Evolutionary conservation across 2,329 filamentous ascomycete genomes (phyloP).

Genomic region (Aspergillus brasiliensis): DNA sequence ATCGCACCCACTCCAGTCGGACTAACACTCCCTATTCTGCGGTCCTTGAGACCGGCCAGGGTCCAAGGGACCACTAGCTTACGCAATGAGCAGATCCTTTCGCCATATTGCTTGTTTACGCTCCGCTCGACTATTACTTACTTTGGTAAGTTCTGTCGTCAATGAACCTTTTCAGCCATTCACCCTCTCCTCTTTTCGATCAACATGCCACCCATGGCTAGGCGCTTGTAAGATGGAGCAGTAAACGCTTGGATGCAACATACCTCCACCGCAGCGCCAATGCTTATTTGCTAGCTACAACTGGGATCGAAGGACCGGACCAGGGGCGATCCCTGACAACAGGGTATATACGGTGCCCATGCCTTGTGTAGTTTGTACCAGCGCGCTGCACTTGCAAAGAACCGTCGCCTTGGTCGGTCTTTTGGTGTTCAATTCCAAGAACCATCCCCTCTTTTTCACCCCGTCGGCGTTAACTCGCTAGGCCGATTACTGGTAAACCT

Average conservation of each 20-base stretch:
- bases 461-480: neutral
- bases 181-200: slow-evolving; percentile 14
- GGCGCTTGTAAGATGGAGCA: slow-evolving; percentile 8
- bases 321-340: slow-evolving; percentile 19
- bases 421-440: neutral
- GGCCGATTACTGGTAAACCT: neutral
- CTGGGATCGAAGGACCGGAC: slow-evolving; percentile 6
- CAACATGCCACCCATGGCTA: slow-evolving; percentile 18
- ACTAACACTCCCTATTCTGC: slow-evolving; percentile 12
- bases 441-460: slow-evolving; percentile 1
- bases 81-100: slow-evolving; percentile 23
- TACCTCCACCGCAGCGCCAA: slow-evolving; percentile 7
- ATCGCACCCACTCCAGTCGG: slow-evolving; percentile 6
- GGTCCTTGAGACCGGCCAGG: slow-evolving; percentile 10
- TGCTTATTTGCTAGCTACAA: slow-evolving; percentile 12
- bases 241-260: slow-evolving; percentile 11
- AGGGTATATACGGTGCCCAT: slow-evolving; percentile 8
- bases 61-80: slow-evolving; percentile 24
- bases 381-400: neutral
- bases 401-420: neutral
- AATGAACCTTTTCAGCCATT: neutral
- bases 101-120: slow-evolving; percentile 10
- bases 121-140: slow-evolving; percentile 6
- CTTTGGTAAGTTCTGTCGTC: slow-evolving; percentile 2
- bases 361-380: neutral